Base-by-base conservation (phyloP, 2,329 filamentous ascomycete species). In the Calycina herbarum region DNA sequence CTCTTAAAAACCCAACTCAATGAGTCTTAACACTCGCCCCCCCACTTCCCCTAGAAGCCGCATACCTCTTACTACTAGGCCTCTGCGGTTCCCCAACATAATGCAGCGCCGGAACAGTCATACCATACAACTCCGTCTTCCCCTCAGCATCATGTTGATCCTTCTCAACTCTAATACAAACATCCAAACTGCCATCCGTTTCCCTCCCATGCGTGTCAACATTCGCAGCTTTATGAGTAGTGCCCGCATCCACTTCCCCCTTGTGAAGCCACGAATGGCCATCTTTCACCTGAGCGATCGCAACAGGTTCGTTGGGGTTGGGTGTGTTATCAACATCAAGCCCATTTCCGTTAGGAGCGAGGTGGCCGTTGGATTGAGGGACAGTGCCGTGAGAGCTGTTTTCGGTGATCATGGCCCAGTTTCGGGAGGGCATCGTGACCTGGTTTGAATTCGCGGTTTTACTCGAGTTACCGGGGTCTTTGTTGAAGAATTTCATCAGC, bases 391-490 rank as follows among this genome's bases (percentile, higher is more conserved):
- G n/a, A n/a, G 89, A 87, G 78, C 29, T 42, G 24, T 97, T 97
- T 77, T 97, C 92, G 20, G 92, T 90, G 67, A 99, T 89, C 54
- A 91, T 89, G 73, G 94, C 94, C 84, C 92, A 99, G 77, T 99
- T 99, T 29, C 95, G 88, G 70, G 93, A 94, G 2, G 96, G 87
- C 78, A 97, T 97, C 11, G 94, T 97, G 68, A 92, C 91, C 69
- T 92, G 85, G 78, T 97, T 97, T 75, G 85, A 89, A 56, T 81
- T 81, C 0, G 88, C 85, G 3, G 90, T 92, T 79, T 94, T 96
- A 84, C 61, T 91, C 74, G 77, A 86, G 76, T 78, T 85, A 71
- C 96, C 93, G 0, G 96, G 93, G 73, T 97, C 94, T 73, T 91
- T 90, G 68, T 93, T 86, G 78, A 99, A 99, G 73, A 98, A 88